Evolutionary conservation across 1,284 basidiomycete species (phyloP), one percentile per base, ranked within the genome.

Genomic region (Heterobasidion irregulare): DNA sequence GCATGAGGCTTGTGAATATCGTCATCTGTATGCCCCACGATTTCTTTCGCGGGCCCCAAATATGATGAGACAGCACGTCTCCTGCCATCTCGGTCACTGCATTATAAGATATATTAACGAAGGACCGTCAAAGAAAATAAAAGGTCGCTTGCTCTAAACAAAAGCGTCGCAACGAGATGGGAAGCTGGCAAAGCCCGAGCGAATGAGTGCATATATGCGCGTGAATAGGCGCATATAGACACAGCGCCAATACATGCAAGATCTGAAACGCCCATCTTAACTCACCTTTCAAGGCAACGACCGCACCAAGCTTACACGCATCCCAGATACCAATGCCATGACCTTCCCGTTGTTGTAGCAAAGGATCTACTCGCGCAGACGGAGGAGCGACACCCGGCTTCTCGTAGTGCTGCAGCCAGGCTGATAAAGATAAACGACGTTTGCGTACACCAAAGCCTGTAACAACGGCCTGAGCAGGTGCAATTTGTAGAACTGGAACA

Each of bases 1-100:
- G 84, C 79, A 97, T 90, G 61, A 97, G 76, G 56, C 84, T 84
- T 8, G 87, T 88, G 16, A 92, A 76, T 19, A 92, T 75, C 1
- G 90, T 92, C 89, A 93, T 92, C 67, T 93, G 87, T 52, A 95
- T 82, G 0, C 91, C 90, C 92, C 92, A 95, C 4, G 87, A 86
- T 67, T 88, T 87, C 64, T 83, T 85, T 43, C 86, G 82, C 1
- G 93, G 92, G 2, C 92, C 92, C 76, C 81, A 87, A 46, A 93
- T 70, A 61, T 84, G 80, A 65, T 94, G 84, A 8, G 78, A 75
- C 36, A 91, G 68, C 32, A 92, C 76, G 55, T 90, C 91, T 19
- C 74, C 70, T 6, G 82, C 80, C 8, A 93, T 66, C 48, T 85
- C 81, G 36, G 82, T 84, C 32, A 83, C 90, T 92, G 65, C 7